Conservation (phyloP, 2,329 filamentous ascomycete genomes). For the Myriosclerotinia curreyana region DNA sequence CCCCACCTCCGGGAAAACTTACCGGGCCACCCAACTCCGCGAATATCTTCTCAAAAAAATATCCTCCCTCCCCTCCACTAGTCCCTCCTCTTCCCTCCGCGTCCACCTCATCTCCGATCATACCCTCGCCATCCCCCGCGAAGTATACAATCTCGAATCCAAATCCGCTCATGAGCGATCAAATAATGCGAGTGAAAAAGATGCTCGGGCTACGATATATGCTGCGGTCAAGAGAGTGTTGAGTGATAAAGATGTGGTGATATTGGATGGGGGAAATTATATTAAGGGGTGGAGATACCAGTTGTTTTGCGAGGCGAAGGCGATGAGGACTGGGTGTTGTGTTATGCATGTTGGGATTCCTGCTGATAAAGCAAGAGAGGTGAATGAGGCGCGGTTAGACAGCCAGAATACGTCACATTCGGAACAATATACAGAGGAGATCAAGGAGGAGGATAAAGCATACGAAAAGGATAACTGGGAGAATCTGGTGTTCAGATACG, state of each 20-base stretch:
- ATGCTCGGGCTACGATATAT: slow-evolving; percentile 72
- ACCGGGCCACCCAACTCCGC: slow-evolving; percentile 63
- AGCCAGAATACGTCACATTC: slow-evolving; percentile 35
- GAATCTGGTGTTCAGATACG: slow-evolving; percentile 62
- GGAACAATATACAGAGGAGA: slow-evolving; percentile 25
- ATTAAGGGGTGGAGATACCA: slow-evolving; percentile 91
- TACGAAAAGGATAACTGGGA: slow-evolving; percentile 38
- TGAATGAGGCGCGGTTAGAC: slow-evolving; percentile 59
- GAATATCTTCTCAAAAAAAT: slow-evolving; percentile 59
- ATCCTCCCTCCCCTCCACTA: slow-evolving; percentile 37
- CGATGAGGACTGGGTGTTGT: slow-evolving; percentile 70
- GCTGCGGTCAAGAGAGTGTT: slow-evolving; percentile 76
- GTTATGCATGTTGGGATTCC: slow-evolving; percentile 64
- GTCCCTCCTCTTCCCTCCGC: slow-evolving; percentile 48
- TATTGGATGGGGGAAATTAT: slow-evolving; percentile 79
- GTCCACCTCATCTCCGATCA: slow-evolving; percentile 74
- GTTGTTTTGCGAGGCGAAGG: slow-evolving; percentile 80
- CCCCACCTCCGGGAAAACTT: slow-evolving; percentile 67
- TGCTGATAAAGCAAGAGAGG: slow-evolving; percentile 49
- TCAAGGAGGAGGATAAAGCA: slow-evolving; percentile 35
- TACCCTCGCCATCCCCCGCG: slow-evolving; percentile 63
- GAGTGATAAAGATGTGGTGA: slow-evolving; percentile 69
- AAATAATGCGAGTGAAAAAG: slow-evolving; percentile 74
- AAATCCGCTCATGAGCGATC: slow-evolving; percentile 61
- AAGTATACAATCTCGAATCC: slow-evolving; percentile 65